These are phyloP conservation scores for Mangifera indica DNA, from an alignment of 345 rosid genomes.

Conservation along the genomic window DNA sequence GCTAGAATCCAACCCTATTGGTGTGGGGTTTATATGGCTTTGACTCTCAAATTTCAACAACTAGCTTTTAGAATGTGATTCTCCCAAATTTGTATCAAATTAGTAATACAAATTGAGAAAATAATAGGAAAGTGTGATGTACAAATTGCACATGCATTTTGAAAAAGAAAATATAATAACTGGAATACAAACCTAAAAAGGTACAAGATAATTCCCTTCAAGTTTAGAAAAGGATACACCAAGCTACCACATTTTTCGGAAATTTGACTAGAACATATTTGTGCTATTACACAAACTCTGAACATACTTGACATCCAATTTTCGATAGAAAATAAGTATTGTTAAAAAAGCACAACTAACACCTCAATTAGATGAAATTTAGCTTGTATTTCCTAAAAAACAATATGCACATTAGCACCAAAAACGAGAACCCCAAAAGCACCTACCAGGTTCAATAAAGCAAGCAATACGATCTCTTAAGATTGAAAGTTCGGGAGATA, in stretches of 20 bases:
- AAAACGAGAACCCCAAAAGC: not conserved
- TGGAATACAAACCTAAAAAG: not conserved
- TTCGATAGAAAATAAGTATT: not conserved
- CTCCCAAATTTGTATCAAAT: too few species aligned
- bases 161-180: too few species aligned
- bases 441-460: slow-evolving; percentile 70
- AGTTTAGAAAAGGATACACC: not conserved
- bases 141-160: not conserved
- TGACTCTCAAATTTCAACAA: too few species aligned
- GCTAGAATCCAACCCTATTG: too few species aligned
- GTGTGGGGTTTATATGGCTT: too few species aligned
- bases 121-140: not conserved
- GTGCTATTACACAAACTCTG: not conserved
- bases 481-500: slow-evolving; percentile 82
- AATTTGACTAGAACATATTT: not conserved
- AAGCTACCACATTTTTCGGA: not conserved
- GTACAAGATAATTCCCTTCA: not conserved
- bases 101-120: not conserved
- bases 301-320: not conserved
- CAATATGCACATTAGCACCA: not conserved
- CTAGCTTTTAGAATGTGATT: too few species aligned
- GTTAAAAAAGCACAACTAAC: not conserved
- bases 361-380: not conserved
- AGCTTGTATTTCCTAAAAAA: not conserved
- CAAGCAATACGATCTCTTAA: slow-evolving; percentile 79